Percentiles rank a stretch among this genome's conserved stretches.
phyloP scores from a whole-genome alignment of 768 basidiomycete genomes.

The Leucogyrophana mollusca region DNA sequence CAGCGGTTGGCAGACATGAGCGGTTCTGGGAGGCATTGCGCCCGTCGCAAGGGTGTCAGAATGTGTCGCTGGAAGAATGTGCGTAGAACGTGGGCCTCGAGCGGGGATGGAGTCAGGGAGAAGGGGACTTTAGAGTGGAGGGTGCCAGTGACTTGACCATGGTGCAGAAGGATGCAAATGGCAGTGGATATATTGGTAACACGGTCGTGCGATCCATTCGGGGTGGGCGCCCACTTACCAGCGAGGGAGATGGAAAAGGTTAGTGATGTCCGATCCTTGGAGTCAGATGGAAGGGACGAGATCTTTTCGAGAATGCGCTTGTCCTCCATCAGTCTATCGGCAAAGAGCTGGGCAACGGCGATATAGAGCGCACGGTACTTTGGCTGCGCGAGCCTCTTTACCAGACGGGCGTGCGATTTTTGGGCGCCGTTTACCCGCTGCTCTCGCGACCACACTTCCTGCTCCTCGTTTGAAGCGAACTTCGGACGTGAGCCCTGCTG shows the following conservation, averaged over 20 bases:
- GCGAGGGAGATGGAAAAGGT: slow-evolving; percentile 45
- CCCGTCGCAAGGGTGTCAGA: slow-evolving; percentile 53
- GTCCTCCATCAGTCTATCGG: slow-evolving; percentile 50
- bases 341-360: slow-evolving; percentile 61
- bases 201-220: slow-evolving; percentile 57
- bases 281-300: slow-evolving; percentile 29
- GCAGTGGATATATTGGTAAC: slow-evolving; percentile 66
- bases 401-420: slow-evolving; percentile 34
- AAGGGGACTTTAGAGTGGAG: slow-evolving; percentile 13
- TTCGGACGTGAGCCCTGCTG: slow-evolving; percentile 23
- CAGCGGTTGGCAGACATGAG: slow-evolving; percentile 62
- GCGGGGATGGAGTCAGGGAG: slow-evolving; percentile 21
- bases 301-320: slow-evolving; percentile 36
- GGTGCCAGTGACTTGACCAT: slow-evolving; percentile 22
- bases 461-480: slow-evolving; percentile 18
- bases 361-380: slow-evolving; percentile 65
- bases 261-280: slow-evolving; percentile 11
- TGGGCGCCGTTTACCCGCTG: slow-evolving; percentile 19
- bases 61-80: slow-evolving; percentile 59
- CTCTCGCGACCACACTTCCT: slow-evolving; percentile 19
- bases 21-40: slow-evolving; percentile 49
- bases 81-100: slow-evolving; percentile 46
- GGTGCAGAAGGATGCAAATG: slow-evolving; percentile 52
- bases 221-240: slow-evolving; percentile 71
- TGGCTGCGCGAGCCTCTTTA: slow-evolving; percentile 39